A percentile compares a stretch with the other conserved stretches of the same genome.
Evolutionary conservation across 495 filamentous ascomycete genomes (phyloP).

Genomic region (Amphirosellinia nigrospora): DNA sequence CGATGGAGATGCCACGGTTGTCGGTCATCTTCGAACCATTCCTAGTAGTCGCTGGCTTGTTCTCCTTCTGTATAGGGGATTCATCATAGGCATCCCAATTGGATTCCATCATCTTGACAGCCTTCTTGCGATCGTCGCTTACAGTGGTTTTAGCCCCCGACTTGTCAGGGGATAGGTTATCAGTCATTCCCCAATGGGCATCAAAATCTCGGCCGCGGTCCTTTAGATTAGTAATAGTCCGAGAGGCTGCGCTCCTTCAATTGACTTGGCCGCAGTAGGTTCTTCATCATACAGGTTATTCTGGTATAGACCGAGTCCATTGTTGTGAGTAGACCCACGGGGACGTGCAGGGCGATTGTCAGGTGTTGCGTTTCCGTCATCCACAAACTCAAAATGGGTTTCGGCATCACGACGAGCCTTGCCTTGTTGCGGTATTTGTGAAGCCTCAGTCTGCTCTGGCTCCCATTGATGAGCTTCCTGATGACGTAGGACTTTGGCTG

Average conservation of each 20-base stretch:
- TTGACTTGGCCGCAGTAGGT: conserved; percentile 36
- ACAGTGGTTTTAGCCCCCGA: conserved; percentile 37
- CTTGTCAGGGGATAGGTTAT: conserved; percentile 58
- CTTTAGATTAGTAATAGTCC: conserved; percentile 68
- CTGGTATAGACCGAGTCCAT: conserved; percentile 74
- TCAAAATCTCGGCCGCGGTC: conserved; percentile 76
- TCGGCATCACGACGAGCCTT: conserved; percentile 80
- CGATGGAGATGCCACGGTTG: conserved; percentile 61
- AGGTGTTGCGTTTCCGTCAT: conserved; percentile 47
- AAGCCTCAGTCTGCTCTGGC: conserved; percentile 70
- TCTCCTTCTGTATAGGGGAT: conserved; percentile 61
- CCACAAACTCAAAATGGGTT: conserved; percentile 76
- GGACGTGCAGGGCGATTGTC: conserved; percentile 44
- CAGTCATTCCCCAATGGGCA: conserved; percentile 71
- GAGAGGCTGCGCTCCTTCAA: conserved; percentile 47
- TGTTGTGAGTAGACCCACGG: conserved; percentile 62
- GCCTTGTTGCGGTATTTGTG: conserved; percentile 59
- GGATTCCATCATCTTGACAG: conserved; percentile 70
- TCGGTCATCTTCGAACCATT: conserved; percentile 37
- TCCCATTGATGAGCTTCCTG: conserved; percentile 72
- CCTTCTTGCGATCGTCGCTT: conserved; percentile 61
- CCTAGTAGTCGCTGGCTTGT: conserved; percentile 40
- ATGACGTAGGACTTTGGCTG: conserved; percentile 51
- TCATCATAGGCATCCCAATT: conserved; percentile 68
- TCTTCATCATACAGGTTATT: conserved; percentile 72